Base-by-base conservation (phyloP, 2,329 filamentous ascomycete genomes). In the Ceratocystis diversiconidia region DNA sequence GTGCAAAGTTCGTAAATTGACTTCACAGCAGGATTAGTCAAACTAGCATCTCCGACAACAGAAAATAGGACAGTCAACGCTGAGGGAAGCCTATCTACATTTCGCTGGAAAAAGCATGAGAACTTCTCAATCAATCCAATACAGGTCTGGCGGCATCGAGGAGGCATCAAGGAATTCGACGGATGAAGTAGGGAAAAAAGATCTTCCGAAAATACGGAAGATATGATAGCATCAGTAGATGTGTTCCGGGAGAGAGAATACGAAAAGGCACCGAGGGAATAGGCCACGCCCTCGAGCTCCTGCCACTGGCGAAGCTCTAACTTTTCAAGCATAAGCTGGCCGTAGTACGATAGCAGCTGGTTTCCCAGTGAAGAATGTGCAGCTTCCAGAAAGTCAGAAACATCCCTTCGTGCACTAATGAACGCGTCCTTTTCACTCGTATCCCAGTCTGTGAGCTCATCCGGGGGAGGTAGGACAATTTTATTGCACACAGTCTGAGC, bases 1-100 rank as follows among this genome's bases (percentile, higher is more conserved):
- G 85, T 89, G 72, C 89, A 92, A 1, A 94, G 80, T 5, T 82
- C 83, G 41, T 82, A 79, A 44, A 95, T 92, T 0, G 89, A 88
- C 71, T 85, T 87, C 1, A 89, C 88, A 2, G 89, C 87, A 61
- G 83, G 80, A n/a, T 80, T 78, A 7, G 85, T 84, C 57, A 92
- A 78, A 3, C 80, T 75, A 1, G 80, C 76, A 41, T 87, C 84
- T 19, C 81, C 79, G 3, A 92, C 78, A 5, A 87, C 85, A 41
- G 79, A 81, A 72, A 95, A 92, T 0, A 94, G 79, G 57, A 92
- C 84, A 61, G 86, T 88, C 28, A 95, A 77, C 1, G 87, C 87
- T 52, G 84, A 78, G 0, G 88, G 86, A 0, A 95, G 79, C 68
- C 84, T 83, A 41, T 82, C 79, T 1, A 84, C 78, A 71, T 89